A percentile compares a stretch with the other conserved stretches of the same genome.
Conservation (phyloP, 345 rosid species). For the Alliaria petiolata region DNA sequence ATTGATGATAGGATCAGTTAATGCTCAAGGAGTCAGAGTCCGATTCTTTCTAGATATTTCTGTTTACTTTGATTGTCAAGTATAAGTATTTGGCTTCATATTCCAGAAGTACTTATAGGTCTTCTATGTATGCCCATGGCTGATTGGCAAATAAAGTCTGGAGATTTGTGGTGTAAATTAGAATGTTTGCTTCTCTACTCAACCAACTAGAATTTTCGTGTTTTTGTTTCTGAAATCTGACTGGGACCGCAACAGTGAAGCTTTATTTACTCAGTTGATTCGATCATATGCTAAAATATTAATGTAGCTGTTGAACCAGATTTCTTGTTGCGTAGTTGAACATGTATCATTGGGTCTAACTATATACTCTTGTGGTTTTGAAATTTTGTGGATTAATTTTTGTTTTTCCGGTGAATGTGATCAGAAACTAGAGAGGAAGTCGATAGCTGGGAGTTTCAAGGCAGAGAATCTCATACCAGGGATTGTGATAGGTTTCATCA, state of each 20-base stretch:
- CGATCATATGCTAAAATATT: not conserved
- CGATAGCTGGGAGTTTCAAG: slow-evolving; percentile 62
- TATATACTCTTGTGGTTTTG: not conserved
- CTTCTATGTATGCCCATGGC: not conserved
- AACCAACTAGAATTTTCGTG: not conserved
- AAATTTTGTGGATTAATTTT: not conserved
- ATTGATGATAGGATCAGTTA: not conserved
- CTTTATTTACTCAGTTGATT: not conserved
- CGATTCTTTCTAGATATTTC: not conserved
- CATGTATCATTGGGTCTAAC: not conserved
- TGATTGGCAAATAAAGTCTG: not conserved
- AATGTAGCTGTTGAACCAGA: not conserved
- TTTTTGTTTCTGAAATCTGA: not conserved
- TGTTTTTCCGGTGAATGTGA: slow-evolving; percentile 25
- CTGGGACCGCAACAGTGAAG: not conserved
- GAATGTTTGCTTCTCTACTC: not conserved
- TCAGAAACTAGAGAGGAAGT: slow-evolving; percentile 49
- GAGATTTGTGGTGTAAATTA: not conserved
- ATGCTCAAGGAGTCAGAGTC: not conserved
- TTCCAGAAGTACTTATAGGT: not conserved
- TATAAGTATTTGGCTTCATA: not conserved
- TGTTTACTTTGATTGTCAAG: not conserved
- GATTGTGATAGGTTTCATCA: slow-evolving; percentile 74
- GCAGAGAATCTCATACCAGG: slow-evolving; percentile 82
- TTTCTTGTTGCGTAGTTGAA: not conserved